A percentile compares a stretch with the other conserved stretches of the same genome.
phyloP scores from a whole-genome alignment of 1,284 basidiomycete genomes.

The Exobasidium rhododendri region DNA sequence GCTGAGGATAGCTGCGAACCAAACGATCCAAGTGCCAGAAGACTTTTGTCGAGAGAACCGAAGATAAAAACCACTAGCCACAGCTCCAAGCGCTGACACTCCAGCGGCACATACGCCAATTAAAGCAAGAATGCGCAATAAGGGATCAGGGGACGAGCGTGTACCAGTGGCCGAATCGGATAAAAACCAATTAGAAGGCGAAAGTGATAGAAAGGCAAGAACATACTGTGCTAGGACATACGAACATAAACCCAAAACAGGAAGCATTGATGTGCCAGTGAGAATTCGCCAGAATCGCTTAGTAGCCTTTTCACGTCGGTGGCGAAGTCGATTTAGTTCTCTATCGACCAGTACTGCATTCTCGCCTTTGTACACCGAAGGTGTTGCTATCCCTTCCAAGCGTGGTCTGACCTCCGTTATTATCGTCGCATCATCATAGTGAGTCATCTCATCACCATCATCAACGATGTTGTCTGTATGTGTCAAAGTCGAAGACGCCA shows the following conservation, averaged over 20 bases:
- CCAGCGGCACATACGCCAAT: conserved; percentile 5
- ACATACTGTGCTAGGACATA: conserved; percentile 15
- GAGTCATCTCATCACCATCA: background rate
- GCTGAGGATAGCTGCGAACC: conserved; percentile 18
- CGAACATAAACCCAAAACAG: conserved; percentile 14
- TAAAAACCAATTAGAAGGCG: conserved; percentile 14
- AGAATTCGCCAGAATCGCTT: conserved; percentile 8
- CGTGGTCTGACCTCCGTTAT: background rate
- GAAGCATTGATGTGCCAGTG: conserved; percentile 13
- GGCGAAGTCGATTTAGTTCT: conserved; percentile 11
- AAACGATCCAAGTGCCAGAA: conserved; percentile 15
- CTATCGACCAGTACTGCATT: conserved; percentile 19
- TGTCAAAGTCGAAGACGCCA: background rate
- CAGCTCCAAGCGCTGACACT: background rate
- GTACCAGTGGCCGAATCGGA: conserved; percentile 19
- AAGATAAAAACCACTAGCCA: conserved; percentile 15
- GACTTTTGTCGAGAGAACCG: conserved; percentile 13
- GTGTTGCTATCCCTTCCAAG: background rate
- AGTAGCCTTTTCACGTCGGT: conserved; percentile 2
- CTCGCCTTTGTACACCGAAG: conserved; percentile 1
- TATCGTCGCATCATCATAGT: background rate
- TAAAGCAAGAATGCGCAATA: conserved; percentile 14
- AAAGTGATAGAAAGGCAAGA: conserved; percentile 19
- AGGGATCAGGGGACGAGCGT: conserved; percentile 14
- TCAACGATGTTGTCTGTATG: background rate